phyloP scores from a whole-genome alignment of 371 early-diverging fungal genomes.

The Mortierella sp. region DNA sequence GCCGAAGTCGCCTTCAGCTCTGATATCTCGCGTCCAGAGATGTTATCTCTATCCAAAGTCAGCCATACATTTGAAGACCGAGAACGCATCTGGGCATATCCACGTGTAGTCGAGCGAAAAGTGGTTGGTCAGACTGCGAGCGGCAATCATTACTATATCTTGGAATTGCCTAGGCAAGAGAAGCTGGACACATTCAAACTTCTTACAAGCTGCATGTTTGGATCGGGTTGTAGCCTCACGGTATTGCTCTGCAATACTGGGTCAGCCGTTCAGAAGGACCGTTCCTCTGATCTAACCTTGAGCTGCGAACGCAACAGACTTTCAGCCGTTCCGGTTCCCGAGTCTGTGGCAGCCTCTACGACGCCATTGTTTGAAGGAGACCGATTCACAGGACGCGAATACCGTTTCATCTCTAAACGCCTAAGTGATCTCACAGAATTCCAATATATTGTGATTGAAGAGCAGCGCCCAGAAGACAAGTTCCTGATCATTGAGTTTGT shows the following conservation, averaged over 20 bases:
- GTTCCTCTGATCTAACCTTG: slow-evolving; percentile 9
- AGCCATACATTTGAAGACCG: slow-evolving; percentile 17
- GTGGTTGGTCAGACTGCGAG: slow-evolving; percentile 15
- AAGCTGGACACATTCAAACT: slow-evolving; percentile 57
- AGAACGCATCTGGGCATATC: slow-evolving; percentile 20
- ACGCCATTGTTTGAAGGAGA: slow-evolving; percentile 30
- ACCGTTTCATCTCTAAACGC: slow-evolving; percentile 8
- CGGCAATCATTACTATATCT: slow-evolving; percentile 15
- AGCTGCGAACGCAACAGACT: slow-evolving; percentile 22
- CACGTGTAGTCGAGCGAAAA: background rate
- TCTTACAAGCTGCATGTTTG: slow-evolving; percentile 55
- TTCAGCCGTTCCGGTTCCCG: slow-evolving; percentile 50
- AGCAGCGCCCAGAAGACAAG: slow-evolving; percentile 28
- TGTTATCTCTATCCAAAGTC: slow-evolving; percentile 2
- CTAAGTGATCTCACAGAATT: background rate
- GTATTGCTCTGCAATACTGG: slow-evolving; percentile 56
- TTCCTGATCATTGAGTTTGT: slow-evolving; percentile 63
- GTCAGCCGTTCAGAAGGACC: background rate
- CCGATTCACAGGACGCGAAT: slow-evolving; percentile 30
- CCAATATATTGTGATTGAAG: slow-evolving; percentile 59
- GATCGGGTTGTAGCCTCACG: slow-evolving; percentile 40
- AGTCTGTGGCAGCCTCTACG: slow-evolving; percentile 52
- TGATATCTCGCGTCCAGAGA: background rate
- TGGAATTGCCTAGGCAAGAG: slow-evolving; percentile 39
- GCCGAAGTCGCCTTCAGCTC: slow-evolving; percentile 56